A percentile compares a stretch with the other conserved stretches of the same genome.
Conservation (phyloP, 805 yeast genomes). For the Lipomyces sp. region DNA sequence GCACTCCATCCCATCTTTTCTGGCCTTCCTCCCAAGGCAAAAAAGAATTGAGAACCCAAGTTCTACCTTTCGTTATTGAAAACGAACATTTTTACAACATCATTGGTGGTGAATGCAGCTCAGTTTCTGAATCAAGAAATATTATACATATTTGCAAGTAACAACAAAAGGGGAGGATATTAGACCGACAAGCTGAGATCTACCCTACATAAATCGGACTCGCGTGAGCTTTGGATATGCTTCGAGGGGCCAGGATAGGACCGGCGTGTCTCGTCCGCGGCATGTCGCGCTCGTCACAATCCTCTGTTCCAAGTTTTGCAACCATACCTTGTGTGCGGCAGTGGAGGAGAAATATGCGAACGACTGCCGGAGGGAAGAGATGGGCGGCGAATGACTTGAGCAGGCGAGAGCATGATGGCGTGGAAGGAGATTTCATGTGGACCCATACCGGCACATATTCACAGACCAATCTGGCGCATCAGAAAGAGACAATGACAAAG, state of each 20-base stretch:
- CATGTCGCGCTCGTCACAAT: background rate
- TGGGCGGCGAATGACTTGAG: background rate
- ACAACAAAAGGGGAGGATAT: too few species aligned
- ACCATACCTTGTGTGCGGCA: background rate
- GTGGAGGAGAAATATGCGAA: background rate
- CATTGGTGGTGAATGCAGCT: too few species aligned
- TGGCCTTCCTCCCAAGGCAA: too few species aligned
- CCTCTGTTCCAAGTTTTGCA: background rate
- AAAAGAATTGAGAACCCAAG: too few species aligned
- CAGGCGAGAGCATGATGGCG: background rate
- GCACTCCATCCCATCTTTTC: too few species aligned
- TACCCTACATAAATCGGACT: background rate
- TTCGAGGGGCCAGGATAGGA: background rate
- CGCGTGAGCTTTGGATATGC: background rate
- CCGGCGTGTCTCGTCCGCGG: background rate
- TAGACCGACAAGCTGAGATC: too few species aligned
- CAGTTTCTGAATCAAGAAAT: too few species aligned
- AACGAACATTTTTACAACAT: too few species aligned
- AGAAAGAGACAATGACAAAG: background rate
- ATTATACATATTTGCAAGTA: too few species aligned
- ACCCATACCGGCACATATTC: background rate
- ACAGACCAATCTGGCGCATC: background rate
- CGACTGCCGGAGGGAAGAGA: background rate
- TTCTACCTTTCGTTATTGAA: too few species aligned
- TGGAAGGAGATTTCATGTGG: slow-evolving; percentile 1